These are phyloP conservation scores for Plasmodium blacklocki DNA, from an alignment of 169 alveolate genomes.

Conservation along the genomic window DNA sequence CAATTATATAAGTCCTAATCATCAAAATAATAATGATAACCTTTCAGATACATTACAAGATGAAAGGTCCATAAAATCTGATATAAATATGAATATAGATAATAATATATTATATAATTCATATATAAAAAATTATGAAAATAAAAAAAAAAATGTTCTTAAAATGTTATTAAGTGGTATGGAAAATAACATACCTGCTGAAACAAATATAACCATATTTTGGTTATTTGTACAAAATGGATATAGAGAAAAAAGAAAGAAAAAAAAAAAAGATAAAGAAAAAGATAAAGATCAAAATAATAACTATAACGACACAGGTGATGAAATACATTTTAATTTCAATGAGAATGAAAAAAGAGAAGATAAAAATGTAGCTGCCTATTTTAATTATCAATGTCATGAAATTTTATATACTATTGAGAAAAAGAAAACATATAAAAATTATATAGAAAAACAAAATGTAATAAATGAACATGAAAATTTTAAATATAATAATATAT, in stretches of 20 bases:
- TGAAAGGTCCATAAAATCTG: background rate
- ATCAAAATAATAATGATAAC: background rate
- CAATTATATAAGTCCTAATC: background rate
- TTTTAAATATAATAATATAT: slow-evolving; percentile 9
- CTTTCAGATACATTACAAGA: background rate
- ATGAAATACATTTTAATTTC: background rate
- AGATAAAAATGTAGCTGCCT: background rate
- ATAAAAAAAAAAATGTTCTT: slow-evolving; percentile 25
- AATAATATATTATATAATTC: slow-evolving; percentile 32
- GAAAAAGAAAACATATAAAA: background rate
- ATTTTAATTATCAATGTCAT: slow-evolving; percentile 63
- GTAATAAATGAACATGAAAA: background rate
- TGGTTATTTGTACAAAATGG: slow-evolving; percentile 72
- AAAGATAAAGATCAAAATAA: background rate
- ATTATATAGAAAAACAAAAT: background rate
- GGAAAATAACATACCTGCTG: slow-evolving; percentile 54
- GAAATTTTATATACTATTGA: slow-evolving; percentile 65
- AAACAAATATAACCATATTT: slow-evolving; percentile 58
- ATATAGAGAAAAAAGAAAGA: slow-evolving; percentile 30
- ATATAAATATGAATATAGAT: slow-evolving; percentile 9
- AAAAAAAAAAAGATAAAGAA: background rate
- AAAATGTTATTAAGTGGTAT: slow-evolving; percentile 48
- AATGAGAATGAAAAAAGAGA: background rate
- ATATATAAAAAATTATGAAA: slow-evolving; percentile 23
- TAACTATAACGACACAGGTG: background rate